A percentile compares a stretch with the other conserved stretches of the same genome.
Evolutionary conservation across 495 filamentous ascomycete species (phyloP).

Genomic region (Daldinia bambusicola): DNA sequence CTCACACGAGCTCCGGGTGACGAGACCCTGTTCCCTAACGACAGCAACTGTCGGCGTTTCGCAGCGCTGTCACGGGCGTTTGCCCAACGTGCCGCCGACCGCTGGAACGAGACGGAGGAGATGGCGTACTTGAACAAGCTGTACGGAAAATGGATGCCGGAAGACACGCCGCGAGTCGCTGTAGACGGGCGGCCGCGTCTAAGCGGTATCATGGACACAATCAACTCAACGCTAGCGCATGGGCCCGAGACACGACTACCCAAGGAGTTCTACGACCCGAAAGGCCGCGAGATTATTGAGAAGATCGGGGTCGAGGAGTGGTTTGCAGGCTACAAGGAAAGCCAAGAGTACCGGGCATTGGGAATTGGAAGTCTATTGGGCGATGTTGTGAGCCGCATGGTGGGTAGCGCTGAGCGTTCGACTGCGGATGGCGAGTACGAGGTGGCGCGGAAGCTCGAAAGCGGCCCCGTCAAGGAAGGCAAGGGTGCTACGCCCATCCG

Average conservation of each 20-base stretch:
- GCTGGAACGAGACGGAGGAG: conserved; percentile 84
- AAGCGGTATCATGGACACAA: conserved; percentile 91
- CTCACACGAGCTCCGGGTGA: conserved; percentile 76
- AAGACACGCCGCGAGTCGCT: conserved; percentile 70
- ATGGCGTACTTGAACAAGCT: conserved; percentile 84
- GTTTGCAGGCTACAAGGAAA: conserved; percentile 88
- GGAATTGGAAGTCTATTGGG: conserved; percentile 87
- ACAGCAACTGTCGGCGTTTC: conserved; percentile 84
- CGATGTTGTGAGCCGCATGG: conserved; percentile 87
- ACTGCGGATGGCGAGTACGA: conserved; percentile 66
- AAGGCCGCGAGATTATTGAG: conserved; percentile 75
- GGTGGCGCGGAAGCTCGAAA: conserved; percentile 53
- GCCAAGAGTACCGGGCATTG: conserved; percentile 81
- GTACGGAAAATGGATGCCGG: conserved; percentile 86
- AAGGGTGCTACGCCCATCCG: conserved; percentile 66
- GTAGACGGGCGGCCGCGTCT: conserved; percentile 87
- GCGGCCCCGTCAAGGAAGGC: conserved; percentile 54
- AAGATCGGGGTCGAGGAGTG: conserved; percentile 89
- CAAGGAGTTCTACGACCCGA: conserved; percentile 85
- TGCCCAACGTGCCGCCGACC: conserved; percentile 79
- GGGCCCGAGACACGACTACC: conserved; percentile 81
- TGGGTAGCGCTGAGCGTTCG: conserved; percentile 72
- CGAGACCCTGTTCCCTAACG: conserved; percentile 94
- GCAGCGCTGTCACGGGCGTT: conserved; percentile 82
- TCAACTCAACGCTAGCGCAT: conserved; percentile 89